Conservation (phyloP, 139 green algal species). For the Diplosphaera chodatii region DNA sequence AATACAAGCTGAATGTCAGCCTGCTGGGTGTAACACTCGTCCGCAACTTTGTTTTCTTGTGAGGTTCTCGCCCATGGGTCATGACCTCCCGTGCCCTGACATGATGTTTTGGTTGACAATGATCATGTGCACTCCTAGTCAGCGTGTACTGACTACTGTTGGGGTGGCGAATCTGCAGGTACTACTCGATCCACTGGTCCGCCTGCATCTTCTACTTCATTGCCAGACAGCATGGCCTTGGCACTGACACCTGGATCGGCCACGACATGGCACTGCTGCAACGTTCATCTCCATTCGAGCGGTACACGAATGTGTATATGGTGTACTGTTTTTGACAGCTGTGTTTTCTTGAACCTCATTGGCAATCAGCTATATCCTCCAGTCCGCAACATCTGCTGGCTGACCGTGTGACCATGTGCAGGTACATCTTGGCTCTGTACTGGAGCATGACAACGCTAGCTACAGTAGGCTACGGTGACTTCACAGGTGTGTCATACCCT, state of each 20-base stretch:
- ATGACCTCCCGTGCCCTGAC: no score
- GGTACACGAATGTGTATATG: background rate
- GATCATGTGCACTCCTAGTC: no score
- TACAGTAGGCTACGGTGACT: slow-evolving; percentile 26
- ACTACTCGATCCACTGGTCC: slow-evolving; percentile 30
- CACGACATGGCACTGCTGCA: background rate
- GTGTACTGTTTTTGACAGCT: no score
- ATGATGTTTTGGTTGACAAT: no score
- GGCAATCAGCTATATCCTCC: background rate
- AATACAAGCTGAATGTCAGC: slow-evolving; percentile 32
- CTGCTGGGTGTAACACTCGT: slow-evolving; percentile 43
- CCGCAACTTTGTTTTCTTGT: slow-evolving; percentile 32
- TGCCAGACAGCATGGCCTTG: slow-evolving; percentile 21
- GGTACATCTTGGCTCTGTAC: slow-evolving; percentile 34
- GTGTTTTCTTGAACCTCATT: no score
- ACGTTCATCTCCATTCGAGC: background rate
- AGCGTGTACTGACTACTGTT: no score
- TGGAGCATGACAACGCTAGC: slow-evolving; percentile 42
- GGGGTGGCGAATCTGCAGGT: slow-evolving; percentile 17
- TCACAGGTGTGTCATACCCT: no score
- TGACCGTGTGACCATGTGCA: background rate
- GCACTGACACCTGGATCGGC: slow-evolving; percentile 28
- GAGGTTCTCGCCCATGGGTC: no score
- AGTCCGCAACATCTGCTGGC: background rate
- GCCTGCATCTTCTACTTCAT: slow-evolving; percentile 45